Percentiles rank a stretch among this genome's conserved stretches.
phyloP scores from a whole-genome alignment of 768 basidiomycete genomes.

The Fomitopsis serialis region DNA sequence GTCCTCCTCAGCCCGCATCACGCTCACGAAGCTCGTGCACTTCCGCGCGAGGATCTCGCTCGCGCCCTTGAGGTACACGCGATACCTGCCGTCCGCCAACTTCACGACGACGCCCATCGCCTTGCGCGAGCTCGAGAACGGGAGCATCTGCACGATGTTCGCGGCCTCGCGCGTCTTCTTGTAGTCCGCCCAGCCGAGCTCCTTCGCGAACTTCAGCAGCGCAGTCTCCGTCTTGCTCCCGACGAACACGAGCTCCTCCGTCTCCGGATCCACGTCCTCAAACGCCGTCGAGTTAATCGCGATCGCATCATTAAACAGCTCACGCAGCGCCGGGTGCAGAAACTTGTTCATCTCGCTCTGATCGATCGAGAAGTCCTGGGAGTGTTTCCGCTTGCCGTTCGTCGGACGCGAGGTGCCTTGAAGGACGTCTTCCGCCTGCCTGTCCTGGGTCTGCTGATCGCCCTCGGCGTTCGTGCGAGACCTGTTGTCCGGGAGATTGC shows the following conservation, averaged over 20 bases:
- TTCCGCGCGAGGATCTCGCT: slow-evolving; percentile 85
- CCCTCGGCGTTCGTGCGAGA: slow-evolving; percentile 60
- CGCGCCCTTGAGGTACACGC: slow-evolving; percentile 89
- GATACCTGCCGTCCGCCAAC: slow-evolving; percentile 45
- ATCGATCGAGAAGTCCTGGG: slow-evolving; percentile 83
- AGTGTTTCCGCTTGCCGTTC: slow-evolving; percentile 36
- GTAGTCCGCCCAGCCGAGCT: slow-evolving; percentile 74
- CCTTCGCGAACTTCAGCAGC: slow-evolving; percentile 78
- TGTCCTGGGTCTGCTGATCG: slow-evolving; percentile 4
- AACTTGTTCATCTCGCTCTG: slow-evolving; percentile 59
- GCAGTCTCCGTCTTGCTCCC: slow-evolving; percentile 97
- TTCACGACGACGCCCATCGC: slow-evolving; percentile 89
- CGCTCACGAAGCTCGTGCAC: slow-evolving; percentile 70
- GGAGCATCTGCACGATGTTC: slow-evolving; percentile 78
- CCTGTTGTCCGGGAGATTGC: slow-evolving; percentile 64
- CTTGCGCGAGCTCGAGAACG: slow-evolving; percentile 91
- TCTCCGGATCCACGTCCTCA: slow-evolving; percentile 66
- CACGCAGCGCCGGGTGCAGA: slow-evolving; percentile 53
- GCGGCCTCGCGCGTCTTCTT: slow-evolving; percentile 55
- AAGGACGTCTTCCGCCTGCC: slow-evolving; percentile 1
- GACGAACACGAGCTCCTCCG: slow-evolving; percentile 59
- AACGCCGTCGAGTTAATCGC: slow-evolving; percentile 94
- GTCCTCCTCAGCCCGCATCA: slow-evolving; percentile 31
- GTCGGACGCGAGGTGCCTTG: background rate
- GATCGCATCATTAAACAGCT: slow-evolving; percentile 79